Percentiles rank a stretch among this genome's conserved stretches.
These are phyloP conservation scores for Cynara cardunculus DNA, from an alignment of 129 eudicot genomes.

Conservation along the genomic window DNA sequence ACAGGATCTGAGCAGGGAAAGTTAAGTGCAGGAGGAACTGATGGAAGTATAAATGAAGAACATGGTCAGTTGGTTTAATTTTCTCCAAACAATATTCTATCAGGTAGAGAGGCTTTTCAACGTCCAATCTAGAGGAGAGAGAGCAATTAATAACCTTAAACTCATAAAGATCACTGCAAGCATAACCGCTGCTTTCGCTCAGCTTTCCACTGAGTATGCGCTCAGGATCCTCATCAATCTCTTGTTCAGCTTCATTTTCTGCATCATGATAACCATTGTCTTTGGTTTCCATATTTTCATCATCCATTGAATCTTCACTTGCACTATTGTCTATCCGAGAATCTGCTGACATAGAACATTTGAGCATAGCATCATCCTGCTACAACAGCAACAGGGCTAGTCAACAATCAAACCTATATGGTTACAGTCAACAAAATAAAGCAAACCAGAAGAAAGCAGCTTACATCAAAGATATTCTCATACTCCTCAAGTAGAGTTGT, in stretches of 20 bases:
- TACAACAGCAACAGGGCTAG: not conserved
- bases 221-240: slow-evolving; percentile 61
- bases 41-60: no score
- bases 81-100: no score
- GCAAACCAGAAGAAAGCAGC: slow-evolving; percentile 23
- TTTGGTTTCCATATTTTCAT: slow-evolving; percentile 52
- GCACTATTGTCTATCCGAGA: slow-evolving; percentile 70
- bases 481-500: slow-evolving; percentile 82
- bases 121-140: not conserved
- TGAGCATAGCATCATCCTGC: slow-evolving; percentile 71
- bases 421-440: not conserved
- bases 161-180: slow-evolving; percentile 83
- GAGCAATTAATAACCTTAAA: slow-evolving; percentile 52
- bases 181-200: slow-evolving; percentile 89
- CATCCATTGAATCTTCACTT: slow-evolving; percentile 74
- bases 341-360: slow-evolving; percentile 80
- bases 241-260: slow-evolving; percentile 73
- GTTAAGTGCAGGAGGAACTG: no score
- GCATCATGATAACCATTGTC: slow-evolving; percentile 79
- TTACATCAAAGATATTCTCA: slow-evolving; percentile 76
- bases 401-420: not conserved
- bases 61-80: no score
- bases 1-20: no score
- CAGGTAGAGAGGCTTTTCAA: no score
- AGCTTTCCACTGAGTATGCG: slow-evolving; percentile 78